Percentiles rank a stretch among this genome's conserved stretches.
Conservation (phyloP, 495 filamentous ascomycete species). For the Amniculicola lignicola region DNA sequence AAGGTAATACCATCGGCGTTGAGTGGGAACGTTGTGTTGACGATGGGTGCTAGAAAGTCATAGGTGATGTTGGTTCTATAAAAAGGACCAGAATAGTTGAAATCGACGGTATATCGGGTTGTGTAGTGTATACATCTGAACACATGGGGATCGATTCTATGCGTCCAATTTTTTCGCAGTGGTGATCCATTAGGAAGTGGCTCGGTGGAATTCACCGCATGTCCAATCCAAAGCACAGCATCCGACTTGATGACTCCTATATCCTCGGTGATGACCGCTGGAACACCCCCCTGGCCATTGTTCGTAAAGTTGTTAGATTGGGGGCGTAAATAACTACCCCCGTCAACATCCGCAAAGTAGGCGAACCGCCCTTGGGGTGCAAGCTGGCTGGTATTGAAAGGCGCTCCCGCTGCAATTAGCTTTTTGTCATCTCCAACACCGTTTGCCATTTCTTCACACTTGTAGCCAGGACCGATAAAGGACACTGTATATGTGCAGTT, state of each 20-base stretch:
- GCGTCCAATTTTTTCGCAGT: constrained; percentile 24
- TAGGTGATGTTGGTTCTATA: constrained; percentile 7
- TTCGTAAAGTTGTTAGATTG: constrained; percentile 1
- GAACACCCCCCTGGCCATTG: constrained; percentile 3
- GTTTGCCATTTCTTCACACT: constrained; percentile 33
- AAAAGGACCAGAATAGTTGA: constrained; percentile 20
- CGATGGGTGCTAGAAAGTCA: constrained; percentile 16
- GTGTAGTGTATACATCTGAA: constrained; percentile 39
- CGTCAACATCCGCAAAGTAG: constrained; percentile 34
- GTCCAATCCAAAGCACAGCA: constrained; percentile 42
- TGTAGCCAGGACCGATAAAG: constrained; percentile 43
- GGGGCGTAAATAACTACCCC: constrained; percentile 25
- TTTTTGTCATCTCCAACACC: constrained; percentile 9
- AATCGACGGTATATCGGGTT: constrained; percentile 33
- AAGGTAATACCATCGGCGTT: constrained; percentile 1
- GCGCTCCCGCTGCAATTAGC: constrained; percentile 8
- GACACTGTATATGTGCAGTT: constrained; percentile 40
- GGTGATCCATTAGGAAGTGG: constrained; percentile 11
- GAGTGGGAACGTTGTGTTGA: constrained; percentile 18
- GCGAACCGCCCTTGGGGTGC: constrained; percentile 34
- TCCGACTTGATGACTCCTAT: constrained; percentile 39
- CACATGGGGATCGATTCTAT: constrained; percentile 31
- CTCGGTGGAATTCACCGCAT: constrained; percentile 34
- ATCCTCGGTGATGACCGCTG: constrained; percentile 2
- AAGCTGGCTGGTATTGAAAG: constrained; percentile 28